Percentiles rank a stretch among this genome's conserved stretches.
These are phyloP conservation scores for Pachysandra terminalis DNA, from an alignment of 164 flowering plant species.

Conservation along the genomic window DNA sequence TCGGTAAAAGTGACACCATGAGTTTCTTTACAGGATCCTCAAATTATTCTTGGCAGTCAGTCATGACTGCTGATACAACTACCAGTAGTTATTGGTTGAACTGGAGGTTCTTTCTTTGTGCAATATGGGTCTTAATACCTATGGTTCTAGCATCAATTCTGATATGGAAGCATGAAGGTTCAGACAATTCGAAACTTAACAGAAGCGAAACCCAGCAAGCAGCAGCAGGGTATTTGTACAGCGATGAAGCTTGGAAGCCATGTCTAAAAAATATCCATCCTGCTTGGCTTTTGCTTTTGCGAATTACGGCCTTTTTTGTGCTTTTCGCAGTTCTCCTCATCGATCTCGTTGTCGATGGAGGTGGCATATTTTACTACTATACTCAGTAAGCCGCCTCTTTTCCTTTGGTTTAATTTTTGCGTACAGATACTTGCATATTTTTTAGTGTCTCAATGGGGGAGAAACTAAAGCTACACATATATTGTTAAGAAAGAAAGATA, in stretches of 20 bases:
- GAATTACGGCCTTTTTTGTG: constrained; percentile 58
- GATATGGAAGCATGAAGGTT: constrained; percentile 61
- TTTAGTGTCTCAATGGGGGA: neutral
- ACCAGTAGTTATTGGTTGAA: constrained; percentile 73
- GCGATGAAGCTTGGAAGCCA: constrained; percentile 85
- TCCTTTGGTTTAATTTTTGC: neutral
- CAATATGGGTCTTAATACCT: constrained; percentile 46
- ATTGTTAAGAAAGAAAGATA: too few relatives aligned
- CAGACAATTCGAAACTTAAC: constrained; percentile 11
- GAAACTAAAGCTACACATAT: neutral
- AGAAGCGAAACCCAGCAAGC: constrained; percentile 26
- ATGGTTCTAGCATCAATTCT: constrained; percentile 40
- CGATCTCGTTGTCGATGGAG: constrained; percentile 61
- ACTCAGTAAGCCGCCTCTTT: constrained; percentile 75
- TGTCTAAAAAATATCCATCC: constrained; percentile 80
- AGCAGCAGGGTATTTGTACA: constrained; percentile 41
- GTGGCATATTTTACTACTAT: constrained; percentile 64
- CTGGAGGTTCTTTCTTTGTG: constrained; percentile 75
- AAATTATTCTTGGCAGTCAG: constrained; percentile 63
- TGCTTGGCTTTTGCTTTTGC: constrained; percentile 74
- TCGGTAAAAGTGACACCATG: constrained; percentile 29
- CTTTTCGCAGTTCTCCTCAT: constrained; percentile 46
- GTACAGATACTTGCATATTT: neutral
- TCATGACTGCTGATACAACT: constrained; percentile 53
- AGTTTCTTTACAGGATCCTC: constrained; percentile 56